phyloP scores from a whole-genome alignment of 768 basidiomycete genomes.

The Rhodotorula taiwanensis region DNA sequence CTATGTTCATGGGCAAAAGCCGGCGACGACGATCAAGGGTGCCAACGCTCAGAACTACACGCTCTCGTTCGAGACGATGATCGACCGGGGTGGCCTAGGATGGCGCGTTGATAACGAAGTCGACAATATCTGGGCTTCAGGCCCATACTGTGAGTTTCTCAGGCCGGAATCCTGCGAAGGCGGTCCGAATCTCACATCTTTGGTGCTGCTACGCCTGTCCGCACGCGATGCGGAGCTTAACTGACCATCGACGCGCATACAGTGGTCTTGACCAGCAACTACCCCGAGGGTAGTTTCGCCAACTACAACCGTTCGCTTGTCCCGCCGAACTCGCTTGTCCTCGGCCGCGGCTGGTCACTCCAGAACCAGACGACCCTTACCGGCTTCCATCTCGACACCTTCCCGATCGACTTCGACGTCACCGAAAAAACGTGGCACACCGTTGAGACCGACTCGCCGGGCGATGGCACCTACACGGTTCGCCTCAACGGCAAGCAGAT shows the following conservation, averaged over 20 bases:
- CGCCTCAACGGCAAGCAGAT: background rate
- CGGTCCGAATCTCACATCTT: no score
- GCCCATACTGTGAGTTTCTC: background rate
- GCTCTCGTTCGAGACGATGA: conserved; percentile 1
- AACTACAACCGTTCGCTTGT: conserved; percentile 1
- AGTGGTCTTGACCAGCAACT: background rate
- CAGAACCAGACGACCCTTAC: background rate
- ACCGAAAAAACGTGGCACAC: background rate
- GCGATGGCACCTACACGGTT: background rate
- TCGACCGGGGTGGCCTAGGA: background rate
- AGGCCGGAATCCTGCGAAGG: no score
- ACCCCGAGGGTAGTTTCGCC: background rate
- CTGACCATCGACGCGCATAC: no score
- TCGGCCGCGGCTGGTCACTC: background rate
- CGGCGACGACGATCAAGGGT: background rate
- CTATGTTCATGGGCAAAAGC: background rate
- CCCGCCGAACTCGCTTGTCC: conserved; percentile 2
- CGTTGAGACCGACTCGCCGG: background rate
- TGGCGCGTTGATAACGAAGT: background rate
- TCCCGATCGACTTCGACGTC: background rate
- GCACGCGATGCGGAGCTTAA: no score
- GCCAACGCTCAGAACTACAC: conserved; percentile 6
- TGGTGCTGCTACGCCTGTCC: no score
- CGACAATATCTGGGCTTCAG: background rate
- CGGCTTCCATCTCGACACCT: background rate